Base-by-base conservation (phyloP, 257 asterid species). In the Scutellaria galericulata region DNA sequence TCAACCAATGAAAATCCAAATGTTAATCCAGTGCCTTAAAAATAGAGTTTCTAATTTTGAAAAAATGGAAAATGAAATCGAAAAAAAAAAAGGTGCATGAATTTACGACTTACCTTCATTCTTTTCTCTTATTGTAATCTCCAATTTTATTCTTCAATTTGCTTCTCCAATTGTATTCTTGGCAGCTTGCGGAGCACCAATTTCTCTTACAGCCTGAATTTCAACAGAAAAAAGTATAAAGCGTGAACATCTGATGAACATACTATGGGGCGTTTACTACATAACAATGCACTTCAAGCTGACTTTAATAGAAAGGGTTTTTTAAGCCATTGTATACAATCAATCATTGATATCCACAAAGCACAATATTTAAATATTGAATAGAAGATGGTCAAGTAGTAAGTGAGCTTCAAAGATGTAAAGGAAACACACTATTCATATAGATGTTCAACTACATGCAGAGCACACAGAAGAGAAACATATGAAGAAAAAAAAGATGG, bases 151-250 rank as follows among this genome's bases (percentile, higher is more conserved):
- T 95, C 99, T 82, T 95, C 99, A 77, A 95, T 97, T 86, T 92
- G 97, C 91, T 95, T 95, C 94, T 95, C 99, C 74, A 95, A 83
- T 78, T 95, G n/a, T 95, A 81, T 90, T 95, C 86, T 95, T 95
- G 75, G 99, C 99, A 80, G 98, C 99, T 86, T 95, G 97, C 53
- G 92, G 92, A 76, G 99, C 99, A 75, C 98, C 98, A 48, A 98
- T 95, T 86, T 95, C 99, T 81, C 85, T 84, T 14, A 98, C 98
- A 77, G 99, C 98, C 99, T 95, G 86, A 53, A 46, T 63, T 58
- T 47, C 10, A 45, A 15, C 14, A 48, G 65, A 51, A 51, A 75
- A 22, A 69, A 62, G 13, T 50, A 15, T 24, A 42, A 55, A 31
- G 20, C 22, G 54, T 20, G 52, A 14, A 68, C 9, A 20, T 22